Conservation (phyloP, 805 yeast genomes). For the Barnettozyma salicaria region DNA sequence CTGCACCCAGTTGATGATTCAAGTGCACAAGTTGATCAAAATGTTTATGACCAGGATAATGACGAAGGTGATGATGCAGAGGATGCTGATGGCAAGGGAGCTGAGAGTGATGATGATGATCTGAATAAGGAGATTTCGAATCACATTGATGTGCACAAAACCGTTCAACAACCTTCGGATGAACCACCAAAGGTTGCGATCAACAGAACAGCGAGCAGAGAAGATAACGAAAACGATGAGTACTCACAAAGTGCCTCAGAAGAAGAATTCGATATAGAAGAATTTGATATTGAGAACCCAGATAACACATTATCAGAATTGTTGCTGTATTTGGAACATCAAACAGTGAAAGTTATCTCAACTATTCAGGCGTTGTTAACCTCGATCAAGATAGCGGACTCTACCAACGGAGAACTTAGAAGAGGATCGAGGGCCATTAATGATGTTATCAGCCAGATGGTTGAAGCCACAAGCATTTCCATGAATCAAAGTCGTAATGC, state of each 20-base stretch:
- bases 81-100: background rate
- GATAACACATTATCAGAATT: constrained; percentile 85
- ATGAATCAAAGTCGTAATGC: constrained; percentile 86
- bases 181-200: background rate
- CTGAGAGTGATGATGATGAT: background rate
- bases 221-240: constrained; percentile 7
- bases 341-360: constrained; percentile 84
- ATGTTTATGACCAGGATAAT: too few relatives aligned
- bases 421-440: constrained; percentile 71
- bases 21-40: too few relatives aligned
- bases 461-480: constrained; percentile 78
- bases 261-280: constrained; percentile 57
- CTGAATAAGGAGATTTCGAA: background rate
- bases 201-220: constrained; percentile 1
- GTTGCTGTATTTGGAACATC: constrained; percentile 82
- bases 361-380: constrained; percentile 79
- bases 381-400: constrained; percentile 70
- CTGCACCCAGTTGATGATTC: too few relatives aligned
- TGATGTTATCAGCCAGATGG: constrained; percentile 76
- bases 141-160: background rate
- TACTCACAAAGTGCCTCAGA: constrained; percentile 3
- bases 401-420: constrained; percentile 69
- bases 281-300: constrained; percentile 78
- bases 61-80: background rate
- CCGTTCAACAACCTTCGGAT: background rate